Percentiles rank a stretch among this genome's conserved stretches.
Evolutionary conservation across 148 eudicot genomes (phyloP).

Genomic region (Chenopodium album): DNA sequence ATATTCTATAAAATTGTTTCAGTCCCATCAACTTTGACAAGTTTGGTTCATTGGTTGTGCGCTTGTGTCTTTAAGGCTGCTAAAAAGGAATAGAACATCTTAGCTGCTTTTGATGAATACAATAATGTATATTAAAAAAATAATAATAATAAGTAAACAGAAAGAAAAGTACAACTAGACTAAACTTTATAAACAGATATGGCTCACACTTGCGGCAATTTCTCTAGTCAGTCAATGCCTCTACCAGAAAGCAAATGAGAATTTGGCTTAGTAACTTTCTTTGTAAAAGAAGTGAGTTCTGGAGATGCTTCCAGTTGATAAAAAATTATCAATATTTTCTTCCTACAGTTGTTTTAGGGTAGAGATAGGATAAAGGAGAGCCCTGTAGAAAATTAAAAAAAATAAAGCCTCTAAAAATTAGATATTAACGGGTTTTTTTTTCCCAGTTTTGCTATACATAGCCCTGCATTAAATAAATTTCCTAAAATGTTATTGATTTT

Average conservation of each 20-base stretch:
- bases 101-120: background rate
- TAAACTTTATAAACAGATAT: background rate
- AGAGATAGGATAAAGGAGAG: background rate
- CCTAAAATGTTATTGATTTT: too few species aligned
- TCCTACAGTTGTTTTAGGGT: background rate
- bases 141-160: background rate
- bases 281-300: background rate
- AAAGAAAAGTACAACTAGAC: background rate
- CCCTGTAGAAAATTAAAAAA: background rate
- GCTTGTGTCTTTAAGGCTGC: background rate
- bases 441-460: too few species aligned
- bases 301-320: background rate
- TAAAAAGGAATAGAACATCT: background rate
- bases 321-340: background rate
- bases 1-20: background rate
- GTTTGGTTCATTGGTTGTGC: background rate
- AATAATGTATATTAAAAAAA: background rate
- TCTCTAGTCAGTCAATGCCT: too few species aligned
- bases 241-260: too few species aligned
- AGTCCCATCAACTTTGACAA: conserved; percentile 9
- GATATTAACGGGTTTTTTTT: too few species aligned
- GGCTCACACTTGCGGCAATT: too few species aligned
- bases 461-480: too few species aligned
- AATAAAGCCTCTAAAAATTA: background rate
- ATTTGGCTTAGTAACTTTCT: too few species aligned